Evolutionary conservation across 495 filamentous ascomycete species (phyloP), one percentile per base, ranked within the genome.

Genomic region (Eremomyces bilateralis): DNA sequence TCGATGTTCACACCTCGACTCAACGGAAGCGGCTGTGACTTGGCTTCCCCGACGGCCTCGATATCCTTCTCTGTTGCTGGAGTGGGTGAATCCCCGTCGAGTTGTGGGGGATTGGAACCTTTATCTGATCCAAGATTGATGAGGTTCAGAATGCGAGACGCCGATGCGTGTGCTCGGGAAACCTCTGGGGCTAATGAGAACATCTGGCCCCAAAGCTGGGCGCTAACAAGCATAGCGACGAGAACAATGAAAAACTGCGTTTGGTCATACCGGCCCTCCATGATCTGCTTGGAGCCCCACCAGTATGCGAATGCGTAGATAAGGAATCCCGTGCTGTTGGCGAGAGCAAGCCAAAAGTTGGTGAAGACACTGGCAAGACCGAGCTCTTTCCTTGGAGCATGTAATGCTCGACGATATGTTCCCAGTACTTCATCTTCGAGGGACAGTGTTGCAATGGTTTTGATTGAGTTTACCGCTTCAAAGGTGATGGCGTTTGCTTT

Each of bases 211-310:
- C 65, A 71, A 2, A 63, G 62, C 45, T 75, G 73, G 0, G 70
- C 70, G 21, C 62, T 68, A 28, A 40, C 35, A 29, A 30, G 20
- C 4, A 40, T 35, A n/a, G 71, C 66, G 0, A 68, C 59, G 10
- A 74, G 49, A 1, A 76, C 67, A 37, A 73, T 74, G 49, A 76
- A 76, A 51, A 78, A 76, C 36, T 76, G 60, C 3, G 62, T 57
- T 18, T 60, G 61, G 0, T 61, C 59, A 38, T 75, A 75, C 15
- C 59, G 40, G 1, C 70, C 69, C 27, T 56, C 48, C 12, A 62
- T 53, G 15, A 77, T 63, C 37, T 67, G 62, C 21, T 53, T 57
- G 0, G 65, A 59, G 3, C 71, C 71, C 62, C 72, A 79, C 65
- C 70, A 76, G 48, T 76, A 77, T 0, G 70, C 70, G 16, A 78